Conservation (phyloP, 345 rosid species). For the Corchorus capsularis region DNA sequence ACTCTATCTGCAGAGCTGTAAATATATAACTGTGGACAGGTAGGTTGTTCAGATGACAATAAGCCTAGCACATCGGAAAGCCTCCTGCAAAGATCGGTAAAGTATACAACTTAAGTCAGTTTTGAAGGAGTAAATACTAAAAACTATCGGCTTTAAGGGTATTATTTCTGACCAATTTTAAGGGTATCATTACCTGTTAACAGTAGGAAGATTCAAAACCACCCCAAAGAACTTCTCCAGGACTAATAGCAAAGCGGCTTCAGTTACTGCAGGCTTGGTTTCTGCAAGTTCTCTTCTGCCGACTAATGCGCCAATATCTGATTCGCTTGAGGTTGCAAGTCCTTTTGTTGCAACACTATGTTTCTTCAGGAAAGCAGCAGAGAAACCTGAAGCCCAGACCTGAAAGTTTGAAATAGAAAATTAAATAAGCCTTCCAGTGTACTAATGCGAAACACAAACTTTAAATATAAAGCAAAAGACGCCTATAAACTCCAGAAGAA, state of each 20-base stretch:
- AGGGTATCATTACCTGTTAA: slow-evolving; percentile 58
- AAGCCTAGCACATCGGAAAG: slow-evolving; percentile 62
- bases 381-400: slow-evolving; percentile 99
- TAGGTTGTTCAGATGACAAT: slow-evolving; percentile 76
- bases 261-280: slow-evolving; percentile 73
- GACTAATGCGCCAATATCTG: slow-evolving; percentile 28
- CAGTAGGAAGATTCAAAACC: slow-evolving; percentile 76
- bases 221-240: slow-evolving; percentile 82
- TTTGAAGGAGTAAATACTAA: neutral
- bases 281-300: slow-evolving; percentile 35
- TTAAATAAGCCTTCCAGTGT: neutral
- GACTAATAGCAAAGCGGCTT: slow-evolving; percentile 75
- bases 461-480: slow-evolving; percentile 12
- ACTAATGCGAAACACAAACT: neutral
- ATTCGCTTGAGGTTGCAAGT: slow-evolving; percentile 30
- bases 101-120: neutral
- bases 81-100: slow-evolving; percentile 57
- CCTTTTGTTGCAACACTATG: slow-evolving; percentile 82
- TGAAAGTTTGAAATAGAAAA: slow-evolving; percentile 16
- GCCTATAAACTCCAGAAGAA: neutral
- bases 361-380: slow-evolving; percentile 94
- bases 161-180: neutral
- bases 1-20: slow-evolving; percentile 97
- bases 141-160: no score
- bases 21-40: slow-evolving; percentile 90